Conservation (phyloP, 192 early-diverging fungal species). For the Coemansia sp. region DNA sequence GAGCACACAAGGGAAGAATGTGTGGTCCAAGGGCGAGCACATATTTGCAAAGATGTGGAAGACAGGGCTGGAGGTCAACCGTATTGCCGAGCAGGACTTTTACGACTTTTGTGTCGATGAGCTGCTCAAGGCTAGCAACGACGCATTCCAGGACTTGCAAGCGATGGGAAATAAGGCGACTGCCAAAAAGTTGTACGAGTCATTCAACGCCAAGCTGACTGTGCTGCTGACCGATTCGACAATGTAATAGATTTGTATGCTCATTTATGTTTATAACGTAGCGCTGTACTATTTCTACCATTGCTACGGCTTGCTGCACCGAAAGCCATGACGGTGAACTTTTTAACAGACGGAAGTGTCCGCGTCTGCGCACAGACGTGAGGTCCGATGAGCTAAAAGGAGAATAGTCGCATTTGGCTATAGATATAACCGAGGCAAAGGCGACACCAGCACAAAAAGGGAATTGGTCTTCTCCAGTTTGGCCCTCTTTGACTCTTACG, state of each 20-base stretch:
- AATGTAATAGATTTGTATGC: constrained; percentile 4
- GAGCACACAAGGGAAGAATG: constrained; percentile 50
- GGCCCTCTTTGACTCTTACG: neutral
- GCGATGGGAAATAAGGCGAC: constrained; percentile 44
- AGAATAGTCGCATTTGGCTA: neutral
- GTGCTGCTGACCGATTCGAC: constrained; percentile 28
- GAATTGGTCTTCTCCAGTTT: neutral
- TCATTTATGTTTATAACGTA: neutral
- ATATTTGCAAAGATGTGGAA: constrained; percentile 44
- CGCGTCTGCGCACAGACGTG: neutral
- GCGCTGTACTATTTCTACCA: neutral
- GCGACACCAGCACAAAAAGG: neutral
- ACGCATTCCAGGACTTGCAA: constrained; percentile 49
- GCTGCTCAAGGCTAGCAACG: constrained; percentile 51
- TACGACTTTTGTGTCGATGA: constrained; percentile 56
- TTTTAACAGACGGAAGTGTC: neutral
- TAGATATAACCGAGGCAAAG: neutral
- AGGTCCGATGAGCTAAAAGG: neutral
- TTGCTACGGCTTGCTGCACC: neutral
- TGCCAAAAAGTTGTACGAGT: constrained; percentile 47
- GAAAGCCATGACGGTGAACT: neutral
- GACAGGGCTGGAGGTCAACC: constrained; percentile 48
- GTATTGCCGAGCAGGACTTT: constrained; percentile 55
- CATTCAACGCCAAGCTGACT: constrained; percentile 47
- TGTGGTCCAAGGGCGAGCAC: constrained; percentile 47